These are phyloP conservation scores for Podospora sp. DNA, from an alignment of 495 filamentous ascomycete species.

Conservation along the genomic window DNA sequence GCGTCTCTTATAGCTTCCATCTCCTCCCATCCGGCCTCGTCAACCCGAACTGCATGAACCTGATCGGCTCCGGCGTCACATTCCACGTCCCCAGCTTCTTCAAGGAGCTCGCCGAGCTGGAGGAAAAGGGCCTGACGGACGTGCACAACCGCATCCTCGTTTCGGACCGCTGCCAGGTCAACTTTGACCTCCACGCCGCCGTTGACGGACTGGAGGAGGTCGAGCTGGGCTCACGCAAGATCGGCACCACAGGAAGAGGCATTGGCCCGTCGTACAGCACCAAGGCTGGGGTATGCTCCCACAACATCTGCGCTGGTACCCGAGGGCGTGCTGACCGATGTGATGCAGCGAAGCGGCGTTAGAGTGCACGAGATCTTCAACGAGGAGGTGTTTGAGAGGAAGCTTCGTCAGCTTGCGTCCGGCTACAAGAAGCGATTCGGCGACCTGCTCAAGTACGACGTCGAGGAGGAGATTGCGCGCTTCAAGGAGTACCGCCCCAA, in stretches of 20 bases:
- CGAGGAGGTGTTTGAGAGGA: slow-evolving; percentile 66
- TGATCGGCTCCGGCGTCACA: slow-evolving; percentile 85
- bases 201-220: slow-evolving; percentile 83
- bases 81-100: slow-evolving; percentile 80
- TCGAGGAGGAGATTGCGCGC: slow-evolving; percentile 75
- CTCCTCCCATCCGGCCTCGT: slow-evolving; percentile 68
- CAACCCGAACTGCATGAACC: slow-evolving; percentile 73
- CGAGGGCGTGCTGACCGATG: slow-evolving; percentile 6
- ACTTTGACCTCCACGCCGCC: slow-evolving; percentile 79
- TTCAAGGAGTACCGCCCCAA: slow-evolving; percentile 65
- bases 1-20: slow-evolving; percentile 60
- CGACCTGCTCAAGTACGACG: slow-evolving; percentile 70
- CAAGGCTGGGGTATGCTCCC: slow-evolving; percentile 61
- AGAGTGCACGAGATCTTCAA: slow-evolving; percentile 77
- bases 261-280: slow-evolving; percentile 83
- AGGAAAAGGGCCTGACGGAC: slow-evolving; percentile 70
- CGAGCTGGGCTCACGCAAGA: slow-evolving; percentile 61
- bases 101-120: slow-evolving; percentile 73
- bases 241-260: slow-evolving; percentile 63
- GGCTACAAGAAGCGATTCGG: slow-evolving; percentile 76
- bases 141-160: slow-evolving; percentile 72
- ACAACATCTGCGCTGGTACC: neutral
- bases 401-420: slow-evolving; percentile 64
- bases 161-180: slow-evolving; percentile 79
- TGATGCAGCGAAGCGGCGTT: slow-evolving; percentile 61